Percentiles rank a stretch among this genome's conserved stretches.
phyloP scores from a whole-genome alignment of 1,284 basidiomycete genomes.

The Tilletia walkeri region DNA sequence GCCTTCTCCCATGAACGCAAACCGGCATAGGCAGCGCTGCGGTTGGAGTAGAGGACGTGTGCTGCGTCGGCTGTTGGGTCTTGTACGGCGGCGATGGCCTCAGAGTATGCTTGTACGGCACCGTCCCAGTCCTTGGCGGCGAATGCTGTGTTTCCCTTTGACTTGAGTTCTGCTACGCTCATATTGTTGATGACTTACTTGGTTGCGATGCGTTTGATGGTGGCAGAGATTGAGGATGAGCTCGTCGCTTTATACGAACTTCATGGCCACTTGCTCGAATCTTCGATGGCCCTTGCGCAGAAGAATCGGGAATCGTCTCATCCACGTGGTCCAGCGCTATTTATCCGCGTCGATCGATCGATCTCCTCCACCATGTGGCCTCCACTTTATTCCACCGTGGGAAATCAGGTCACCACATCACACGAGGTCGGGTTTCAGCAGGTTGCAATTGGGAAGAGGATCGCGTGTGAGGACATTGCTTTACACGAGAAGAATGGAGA shows the following conservation, averaged over 20 bases:
- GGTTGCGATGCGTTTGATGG: background rate
- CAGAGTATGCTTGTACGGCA: constrained; percentile 50
- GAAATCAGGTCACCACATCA: no score
- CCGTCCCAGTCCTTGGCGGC: constrained; percentile 50
- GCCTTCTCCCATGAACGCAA: constrained; percentile 76
- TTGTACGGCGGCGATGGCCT: constrained; percentile 47
- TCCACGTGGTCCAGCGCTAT: no score
- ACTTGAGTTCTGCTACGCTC: constrained; percentile 53
- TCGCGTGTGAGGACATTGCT: background rate
- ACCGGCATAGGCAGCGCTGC: constrained; percentile 83
- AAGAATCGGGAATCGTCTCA: background rate
- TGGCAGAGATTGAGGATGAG: background rate
- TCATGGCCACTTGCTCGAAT: background rate
- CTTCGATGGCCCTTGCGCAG: background rate
- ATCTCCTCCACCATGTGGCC: no score
- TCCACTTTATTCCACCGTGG: no score
- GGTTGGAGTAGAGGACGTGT: constrained; percentile 90
- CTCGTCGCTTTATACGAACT: no score
- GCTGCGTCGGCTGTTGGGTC: constrained; percentile 45
- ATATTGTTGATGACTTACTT: constrained; percentile 21
- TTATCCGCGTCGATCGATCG: no score
- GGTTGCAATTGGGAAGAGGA: background rate
- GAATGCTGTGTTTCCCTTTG: constrained; percentile 54
- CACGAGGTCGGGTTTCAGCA: background rate
- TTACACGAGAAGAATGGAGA: constrained; percentile 3